These are phyloP conservation scores for Ophioceras dolichostomum DNA, from an alignment of 2,329 filamentous ascomycete species.

Conservation along the genomic window DNA sequence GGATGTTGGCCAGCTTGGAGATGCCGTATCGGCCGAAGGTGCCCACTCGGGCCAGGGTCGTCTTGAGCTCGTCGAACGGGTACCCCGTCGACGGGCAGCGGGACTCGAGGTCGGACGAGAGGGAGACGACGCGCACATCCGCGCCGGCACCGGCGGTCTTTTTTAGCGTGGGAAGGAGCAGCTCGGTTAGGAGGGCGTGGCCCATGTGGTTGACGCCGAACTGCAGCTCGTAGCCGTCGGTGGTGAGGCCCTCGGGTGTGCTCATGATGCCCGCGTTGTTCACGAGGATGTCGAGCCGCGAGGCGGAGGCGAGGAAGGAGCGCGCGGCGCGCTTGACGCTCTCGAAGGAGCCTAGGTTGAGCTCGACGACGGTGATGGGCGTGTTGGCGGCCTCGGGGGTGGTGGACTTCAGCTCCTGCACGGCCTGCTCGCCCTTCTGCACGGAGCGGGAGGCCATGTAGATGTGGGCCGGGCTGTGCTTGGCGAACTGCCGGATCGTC, in stretches of 20 bases:
- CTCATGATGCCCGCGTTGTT: slow-evolving; percentile 33
- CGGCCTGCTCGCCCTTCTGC: slow-evolving; percentile 20
- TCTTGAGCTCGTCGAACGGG: slow-evolving; percentile 2
- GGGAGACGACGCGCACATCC: slow-evolving; percentile 14
- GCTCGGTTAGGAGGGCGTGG: slow-evolving; percentile 27
- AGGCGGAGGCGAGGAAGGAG: slow-evolving; percentile 17
- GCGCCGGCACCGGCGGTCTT: slow-evolving; percentile 7
- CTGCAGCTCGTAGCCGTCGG: slow-evolving; percentile 32
- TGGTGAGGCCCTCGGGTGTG: slow-evolving; percentile 18
- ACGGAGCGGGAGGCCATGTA: slow-evolving; percentile 23
- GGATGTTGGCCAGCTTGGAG: slow-evolving; percentile 20
- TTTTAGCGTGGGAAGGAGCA: slow-evolving; percentile 16
- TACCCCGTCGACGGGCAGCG: slow-evolving; percentile 5
- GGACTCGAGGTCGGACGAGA: slow-evolving; percentile 7
- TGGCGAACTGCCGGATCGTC: slow-evolving; percentile 26
- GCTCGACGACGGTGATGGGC: slow-evolving; percentile 20
- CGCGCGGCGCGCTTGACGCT: slow-evolving; percentile 27
- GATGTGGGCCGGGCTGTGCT: slow-evolving; percentile 20
- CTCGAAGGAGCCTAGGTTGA: slow-evolving; percentile 30
- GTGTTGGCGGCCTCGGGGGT: slow-evolving; percentile 13
- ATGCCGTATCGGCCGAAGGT: slow-evolving; percentile 16
- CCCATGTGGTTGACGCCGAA: slow-evolving; percentile 35
- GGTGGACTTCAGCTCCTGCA: slow-evolving; percentile 20
- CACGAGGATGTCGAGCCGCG: slow-evolving; percentile 29
- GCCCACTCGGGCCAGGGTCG: slow-evolving; percentile 1